Evolutionary conservation across 768 basidiomycete genomes (phyloP).

Genomic region (Mycena filopes): DNA sequence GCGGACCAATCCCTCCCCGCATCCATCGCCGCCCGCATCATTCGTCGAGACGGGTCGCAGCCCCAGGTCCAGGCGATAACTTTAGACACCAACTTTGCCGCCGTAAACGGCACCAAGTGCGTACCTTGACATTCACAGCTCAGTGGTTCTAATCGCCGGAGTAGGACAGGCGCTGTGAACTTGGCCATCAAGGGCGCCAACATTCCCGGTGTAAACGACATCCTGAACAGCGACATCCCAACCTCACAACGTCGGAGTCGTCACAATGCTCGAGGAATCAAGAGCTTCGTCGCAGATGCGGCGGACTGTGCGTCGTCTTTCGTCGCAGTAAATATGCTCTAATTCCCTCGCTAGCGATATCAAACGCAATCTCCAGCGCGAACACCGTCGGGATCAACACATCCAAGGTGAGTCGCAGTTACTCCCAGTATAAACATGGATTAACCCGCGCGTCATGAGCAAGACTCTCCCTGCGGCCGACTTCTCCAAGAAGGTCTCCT

Average conservation of each 20-base stretch:
- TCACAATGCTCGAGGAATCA: not conserved
- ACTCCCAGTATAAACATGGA: not conserved
- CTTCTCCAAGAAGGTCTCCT: conserved; percentile 43
- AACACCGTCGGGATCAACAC: conserved; percentile 48
- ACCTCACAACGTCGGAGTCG: conserved; percentile 14
- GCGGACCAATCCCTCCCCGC: conserved; percentile 42
- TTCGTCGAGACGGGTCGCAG: conserved; percentile 33
- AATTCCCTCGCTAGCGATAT: not conserved
- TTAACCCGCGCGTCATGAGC: no score
- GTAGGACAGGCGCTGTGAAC: conserved; percentile 24
- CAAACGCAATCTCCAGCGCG: conserved; percentile 10
- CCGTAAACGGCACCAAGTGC: conserved; percentile 30
- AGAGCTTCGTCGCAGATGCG: conserved; percentile 2
- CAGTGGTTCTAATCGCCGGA: not conserved
- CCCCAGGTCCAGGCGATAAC: conserved; percentile 40
- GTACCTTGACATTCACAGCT: not conserved
- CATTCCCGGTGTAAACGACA: conserved; percentile 15
- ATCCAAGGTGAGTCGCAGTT: conserved; percentile 20
- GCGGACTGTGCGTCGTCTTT: conserved; percentile 1
- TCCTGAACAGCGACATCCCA: not conserved
- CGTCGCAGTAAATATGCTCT: no score
- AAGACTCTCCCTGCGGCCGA: conserved; percentile 44
- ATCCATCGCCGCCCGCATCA: conserved; percentile 28
- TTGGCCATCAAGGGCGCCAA: conserved; percentile 21
- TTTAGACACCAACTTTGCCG: conserved; percentile 42